Conservation (phyloP, 345 rosid genomes). For the Erysimum cheiranthoides region DNA sequence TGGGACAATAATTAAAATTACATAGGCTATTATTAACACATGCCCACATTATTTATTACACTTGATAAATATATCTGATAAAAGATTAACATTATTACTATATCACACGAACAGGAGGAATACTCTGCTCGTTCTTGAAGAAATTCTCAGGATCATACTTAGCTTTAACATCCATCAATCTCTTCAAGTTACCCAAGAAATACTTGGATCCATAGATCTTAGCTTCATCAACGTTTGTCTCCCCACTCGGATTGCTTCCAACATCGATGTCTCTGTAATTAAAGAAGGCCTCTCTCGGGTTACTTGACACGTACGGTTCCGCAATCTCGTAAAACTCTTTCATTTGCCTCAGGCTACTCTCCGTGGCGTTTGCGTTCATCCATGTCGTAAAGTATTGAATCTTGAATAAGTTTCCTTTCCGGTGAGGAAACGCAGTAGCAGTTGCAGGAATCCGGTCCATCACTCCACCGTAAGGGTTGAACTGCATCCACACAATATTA, state of each 20-base stretch:
- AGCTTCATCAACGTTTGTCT: conserved; percentile 35
- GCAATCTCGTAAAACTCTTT: conserved; percentile 46
- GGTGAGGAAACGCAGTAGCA: conserved; percentile 62
- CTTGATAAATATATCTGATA: background rate
- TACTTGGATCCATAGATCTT: conserved; percentile 51
- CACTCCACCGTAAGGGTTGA: conserved; percentile 64
- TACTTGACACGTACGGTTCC: conserved; percentile 53
- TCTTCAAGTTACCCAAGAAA: conserved; percentile 45
- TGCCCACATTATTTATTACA: background rate
- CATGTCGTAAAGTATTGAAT: conserved; percentile 49
- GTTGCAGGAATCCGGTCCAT: conserved; percentile 52
- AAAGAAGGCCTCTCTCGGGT: conserved; percentile 51
- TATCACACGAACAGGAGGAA: conserved; percentile 32
- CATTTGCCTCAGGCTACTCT: conserved; percentile 31
- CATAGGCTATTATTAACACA: background rate
- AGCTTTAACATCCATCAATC: conserved; percentile 48
- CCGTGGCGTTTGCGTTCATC: conserved; percentile 33
- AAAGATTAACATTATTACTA: background rate
- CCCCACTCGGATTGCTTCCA: conserved; percentile 27
- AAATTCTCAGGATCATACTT: conserved; percentile 49
- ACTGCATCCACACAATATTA: conserved; percentile 45
- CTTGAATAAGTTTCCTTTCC: conserved; percentile 60
- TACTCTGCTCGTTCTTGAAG: conserved; percentile 50
- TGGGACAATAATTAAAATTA: background rate
- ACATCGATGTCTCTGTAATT: conserved; percentile 47